Conservation (phyloP, 2,329 filamentous ascomycete genomes). For the Dactylella cylindrospora region DNA sequence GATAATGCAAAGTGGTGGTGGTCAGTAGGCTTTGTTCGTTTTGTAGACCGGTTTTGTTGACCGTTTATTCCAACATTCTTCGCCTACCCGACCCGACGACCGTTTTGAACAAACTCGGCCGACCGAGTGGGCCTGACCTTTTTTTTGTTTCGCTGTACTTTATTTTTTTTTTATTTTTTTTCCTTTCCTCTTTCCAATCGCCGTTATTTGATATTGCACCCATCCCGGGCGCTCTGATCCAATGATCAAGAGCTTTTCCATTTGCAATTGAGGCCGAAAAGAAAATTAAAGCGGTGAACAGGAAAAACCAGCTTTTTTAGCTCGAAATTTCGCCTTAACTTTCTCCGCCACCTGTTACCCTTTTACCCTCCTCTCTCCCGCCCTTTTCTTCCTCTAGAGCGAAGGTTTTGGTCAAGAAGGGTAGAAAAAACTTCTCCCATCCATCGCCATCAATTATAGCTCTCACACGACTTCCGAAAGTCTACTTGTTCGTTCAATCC, state of each 20-base stretch:
- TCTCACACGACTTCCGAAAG: constrained; percentile 39
- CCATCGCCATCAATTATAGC: no score
- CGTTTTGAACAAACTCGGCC: no score
- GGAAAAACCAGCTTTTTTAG: constrained; percentile 34
- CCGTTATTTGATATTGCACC: background rate
- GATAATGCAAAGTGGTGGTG: no score
- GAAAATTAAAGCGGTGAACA: background rate
- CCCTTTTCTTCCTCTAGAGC: background rate
- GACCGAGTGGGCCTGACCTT: constrained; percentile 39
- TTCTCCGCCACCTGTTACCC: constrained; percentile 39
- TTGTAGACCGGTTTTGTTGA: no score
- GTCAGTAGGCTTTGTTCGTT: no score
- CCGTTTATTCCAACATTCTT: no score
- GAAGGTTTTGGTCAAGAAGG: background rate
- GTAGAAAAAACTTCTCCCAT: constrained; percentile 28
- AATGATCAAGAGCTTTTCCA: no score
- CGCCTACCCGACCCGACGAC: no score
- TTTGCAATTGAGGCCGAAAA: constrained; percentile 12
- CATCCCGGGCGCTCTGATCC: no score
- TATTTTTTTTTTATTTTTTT: constrained; percentile 1
- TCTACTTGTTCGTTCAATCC: constrained; percentile 7
- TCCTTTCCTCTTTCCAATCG: constrained; percentile 2
- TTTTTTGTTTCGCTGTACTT: constrained; percentile 19
- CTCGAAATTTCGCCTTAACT: constrained; percentile 43
- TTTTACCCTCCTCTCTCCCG: constrained; percentile 11